A percentile compares a stretch with the other conserved stretches of the same genome.
These are phyloP conservation scores for Truncatella angustata DNA, from an alignment of 2,329 filamentous ascomycete species.

Conservation along the genomic window DNA sequence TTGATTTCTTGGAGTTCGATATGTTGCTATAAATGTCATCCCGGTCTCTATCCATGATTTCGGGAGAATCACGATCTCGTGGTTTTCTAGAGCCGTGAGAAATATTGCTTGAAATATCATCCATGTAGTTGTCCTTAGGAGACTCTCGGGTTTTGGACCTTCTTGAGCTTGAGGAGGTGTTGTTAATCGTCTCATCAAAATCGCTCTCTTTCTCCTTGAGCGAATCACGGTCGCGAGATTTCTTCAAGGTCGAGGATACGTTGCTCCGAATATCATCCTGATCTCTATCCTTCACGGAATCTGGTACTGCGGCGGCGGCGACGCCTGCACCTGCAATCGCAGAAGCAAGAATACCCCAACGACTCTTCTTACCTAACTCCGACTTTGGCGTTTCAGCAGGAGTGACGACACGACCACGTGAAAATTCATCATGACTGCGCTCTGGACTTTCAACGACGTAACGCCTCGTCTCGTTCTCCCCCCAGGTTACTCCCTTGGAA, in stretches of 20 bases:
- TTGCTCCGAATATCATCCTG: conserved; percentile 9
- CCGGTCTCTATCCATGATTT: conserved; percentile 8
- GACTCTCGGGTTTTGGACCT: neutral
- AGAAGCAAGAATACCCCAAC: conserved; percentile 53
- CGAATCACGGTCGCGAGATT: conserved; percentile 13
- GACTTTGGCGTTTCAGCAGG: conserved; percentile 25
- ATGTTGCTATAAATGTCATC: conserved; percentile 11
- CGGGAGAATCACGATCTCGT: neutral
- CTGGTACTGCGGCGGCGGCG: conserved; percentile 19
- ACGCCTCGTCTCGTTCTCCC: conserved; percentile 61
- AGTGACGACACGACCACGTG: conserved; percentile 26
- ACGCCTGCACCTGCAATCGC: conserved; percentile 42
- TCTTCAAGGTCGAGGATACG: neutral
- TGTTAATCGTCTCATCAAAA: conserved; percentile 4
- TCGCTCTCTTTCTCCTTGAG: conserved; percentile 13
- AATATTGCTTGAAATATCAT: conserved; percentile 11
- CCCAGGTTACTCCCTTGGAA: conserved; percentile 63
- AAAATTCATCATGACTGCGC: conserved; percentile 28
- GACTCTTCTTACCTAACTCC: conserved; percentile 37
- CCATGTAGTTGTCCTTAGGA: conserved; percentile 1
- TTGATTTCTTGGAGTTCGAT: conserved; percentile 4
- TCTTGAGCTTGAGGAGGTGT: conserved; percentile 1
- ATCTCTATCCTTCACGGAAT: conserved; percentile 14
- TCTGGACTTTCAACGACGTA: conserved; percentile 62
- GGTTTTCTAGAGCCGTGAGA: neutral